Base-by-base conservation (phyloP, 2,329 filamentous ascomycete genomes). In the Microsporum canis region DNA sequence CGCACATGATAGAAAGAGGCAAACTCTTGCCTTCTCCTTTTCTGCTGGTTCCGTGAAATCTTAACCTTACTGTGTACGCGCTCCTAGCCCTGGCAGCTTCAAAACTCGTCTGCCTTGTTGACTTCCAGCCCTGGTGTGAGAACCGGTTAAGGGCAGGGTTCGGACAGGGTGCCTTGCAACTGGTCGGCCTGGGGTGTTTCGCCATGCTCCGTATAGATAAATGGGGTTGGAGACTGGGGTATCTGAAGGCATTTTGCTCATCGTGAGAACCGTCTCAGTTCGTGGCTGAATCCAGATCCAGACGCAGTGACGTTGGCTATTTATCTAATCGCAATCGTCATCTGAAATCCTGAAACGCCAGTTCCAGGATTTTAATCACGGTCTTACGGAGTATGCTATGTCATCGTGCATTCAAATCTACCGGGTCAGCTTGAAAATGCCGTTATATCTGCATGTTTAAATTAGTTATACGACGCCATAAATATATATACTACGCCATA, bases 61-160 rank as follows among this genome's bases (percentile, higher is more conserved):
- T 34, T 53, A 53, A 53, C 49, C 12, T 53, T 53, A n/a, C n/a
- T n/a, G n/a, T n/a, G n/a, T n/a, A 53, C 49, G 27, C 49, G 49
- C 49, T 53, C 49, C 12, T 43, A 33, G 49, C 27, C 31, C 49
- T 53, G 31, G 3, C 27, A 33, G 49, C 49, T 34, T 5, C 8
- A 51, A 14, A n/a, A 31, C 29, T 33, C 12, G 29, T 12, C 49
- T 33, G 27, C 27, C 27, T 23, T 1, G 4, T 17, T 33, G n/a
- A n/a, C 12, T 53, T 53, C 49, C 29, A 29, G 31, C 49, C 49
- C 12, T n/a, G 49, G 49, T 12, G 49, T 10, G 7, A 10, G 31
- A 33, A 12, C 12, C 23, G 3, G 43, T 17, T 23, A 47, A 27
- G 23, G 5, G 43, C 8, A 47, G 43, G 43, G 43, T 47, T 43